Base-by-base conservation (phyloP, 305 asterid genomes). In the Petunia hybrid region DNA sequence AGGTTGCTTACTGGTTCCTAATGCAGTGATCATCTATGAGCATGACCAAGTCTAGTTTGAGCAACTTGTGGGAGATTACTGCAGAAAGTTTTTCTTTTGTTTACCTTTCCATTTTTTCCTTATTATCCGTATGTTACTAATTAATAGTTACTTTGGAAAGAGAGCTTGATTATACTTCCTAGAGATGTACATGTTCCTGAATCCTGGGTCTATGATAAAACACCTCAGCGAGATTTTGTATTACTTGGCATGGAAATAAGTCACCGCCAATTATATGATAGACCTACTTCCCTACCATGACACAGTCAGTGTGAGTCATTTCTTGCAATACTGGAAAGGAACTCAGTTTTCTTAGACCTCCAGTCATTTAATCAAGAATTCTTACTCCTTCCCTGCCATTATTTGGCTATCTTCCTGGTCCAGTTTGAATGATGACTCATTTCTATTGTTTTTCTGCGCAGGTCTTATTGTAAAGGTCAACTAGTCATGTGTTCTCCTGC, bases 381-480 rank as follows among this genome's bases (percentile, higher is more conserved):
- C 63, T 57, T 8, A 2, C 2, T 71, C 35, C 12, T 35, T 35
- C 45, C 77, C 6, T 46, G 10, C 59, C 40, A 46, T 1, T 5
- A 31, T 4, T 35, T 46, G 43, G 62, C 35, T 35, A 45, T 46
- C 22, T 36, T 16, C 46, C 62, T 43, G n/a, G 16, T 36, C 31
- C 48, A 51, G 13, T 14, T 35, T 73, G 78, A 73, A 51, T 73
- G 46, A 51, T 73, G 10, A 13, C 63, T 73, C 46, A 73, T 51
- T 51, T 51, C 63, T 73, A 51, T 51, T 51, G 4, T 51, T 51
- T 73, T 73, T 51, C 78, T 48, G 63, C 36, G 63, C 51, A 73
- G 8, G 57, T 45, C 63, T 36, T 51, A 31, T 46, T 73, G 78
- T 73, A 73, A 64, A 51, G 46, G 46, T 51, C 57, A 73, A 73